Conservation (phyloP, 495 filamentous ascomycete species). For the Aspergillus haitiensis region DNA sequence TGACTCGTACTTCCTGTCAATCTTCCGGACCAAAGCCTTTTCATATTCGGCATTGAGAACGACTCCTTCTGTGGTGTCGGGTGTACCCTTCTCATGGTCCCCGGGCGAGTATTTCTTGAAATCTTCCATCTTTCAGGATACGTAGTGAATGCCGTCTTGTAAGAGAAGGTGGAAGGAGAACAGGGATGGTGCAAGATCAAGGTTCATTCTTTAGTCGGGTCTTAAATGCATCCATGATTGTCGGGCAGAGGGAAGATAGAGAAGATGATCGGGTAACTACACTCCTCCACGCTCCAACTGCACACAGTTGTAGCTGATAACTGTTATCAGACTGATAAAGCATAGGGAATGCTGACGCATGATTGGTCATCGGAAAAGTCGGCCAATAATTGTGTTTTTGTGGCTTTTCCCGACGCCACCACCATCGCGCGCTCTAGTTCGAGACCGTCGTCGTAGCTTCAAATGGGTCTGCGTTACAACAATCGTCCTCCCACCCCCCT, state of each 20-base stretch:
- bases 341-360: background rate
- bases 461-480: too few relatives aligned
- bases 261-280: too few relatives aligned
- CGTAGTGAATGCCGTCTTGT: too few relatives aligned
- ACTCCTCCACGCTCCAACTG: too few relatives aligned
- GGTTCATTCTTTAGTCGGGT: too few relatives aligned
- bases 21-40: conserved; percentile 4
- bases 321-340: background rate
- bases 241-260: too few relatives aligned
- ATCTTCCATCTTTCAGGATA: background rate
- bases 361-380: conserved; percentile 9
- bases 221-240: too few relatives aligned
- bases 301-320: background rate
- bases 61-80: background rate
- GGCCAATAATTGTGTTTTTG: background rate
- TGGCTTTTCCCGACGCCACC: background rate
- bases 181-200: too few relatives aligned
- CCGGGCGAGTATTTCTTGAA: background rate
- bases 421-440: too few relatives aligned
- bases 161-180: too few relatives aligned
- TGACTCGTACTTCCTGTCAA: background rate
- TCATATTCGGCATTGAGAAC: background rate
- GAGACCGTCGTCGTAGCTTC: too few relatives aligned
- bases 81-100: background rate
- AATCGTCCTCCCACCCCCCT: background rate